phyloP scores from a whole-genome alignment of 768 basidiomycete species.

The Jaapia argillacea region DNA sequence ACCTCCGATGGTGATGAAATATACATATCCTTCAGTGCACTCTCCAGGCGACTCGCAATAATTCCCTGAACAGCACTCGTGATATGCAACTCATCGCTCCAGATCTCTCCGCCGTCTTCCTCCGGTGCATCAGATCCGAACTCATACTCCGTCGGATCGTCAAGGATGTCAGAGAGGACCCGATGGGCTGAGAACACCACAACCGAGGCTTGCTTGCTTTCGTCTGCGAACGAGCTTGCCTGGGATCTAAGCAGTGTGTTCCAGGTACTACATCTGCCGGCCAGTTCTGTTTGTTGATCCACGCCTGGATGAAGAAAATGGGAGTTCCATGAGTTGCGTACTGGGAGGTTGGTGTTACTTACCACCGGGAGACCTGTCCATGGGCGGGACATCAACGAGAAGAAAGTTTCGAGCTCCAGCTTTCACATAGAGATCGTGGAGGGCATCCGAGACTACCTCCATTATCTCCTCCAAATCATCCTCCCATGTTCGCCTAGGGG shows the following conservation, averaged over 20 bases:
- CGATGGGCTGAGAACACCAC: slow-evolving; percentile 23
- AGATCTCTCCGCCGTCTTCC: slow-evolving; percentile 22
- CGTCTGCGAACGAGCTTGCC: slow-evolving; percentile 15
- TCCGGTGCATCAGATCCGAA: slow-evolving; percentile 20
- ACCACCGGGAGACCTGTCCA: slow-evolving; percentile 27
- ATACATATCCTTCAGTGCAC: too few relatives aligned
- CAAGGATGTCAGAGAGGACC: slow-evolving; percentile 22
- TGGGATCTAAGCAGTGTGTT: slow-evolving; percentile 18
- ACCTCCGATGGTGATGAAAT: too few relatives aligned
- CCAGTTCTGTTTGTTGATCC: slow-evolving; percentile 4
- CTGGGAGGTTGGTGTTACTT: background rate
- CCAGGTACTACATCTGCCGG: slow-evolving; percentile 18
- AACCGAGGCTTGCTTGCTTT: slow-evolving; percentile 15
- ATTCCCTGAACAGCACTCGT: slow-evolving; percentile 23
- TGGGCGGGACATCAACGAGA: slow-evolving; percentile 27
- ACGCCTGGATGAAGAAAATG: background rate
- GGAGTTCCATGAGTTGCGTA: background rate
- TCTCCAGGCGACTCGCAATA: slow-evolving; percentile 14
- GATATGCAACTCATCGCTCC: slow-evolving; percentile 28
- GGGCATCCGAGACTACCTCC: slow-evolving; percentile 15
- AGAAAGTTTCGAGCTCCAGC: slow-evolving; percentile 25
- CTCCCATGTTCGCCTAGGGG: slow-evolving; percentile 11
- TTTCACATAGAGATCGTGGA: slow-evolving; percentile 21
- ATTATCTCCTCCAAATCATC: slow-evolving; percentile 21
- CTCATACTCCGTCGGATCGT: slow-evolving; percentile 21